Evolutionary conservation across 2,329 filamentous ascomycete species (phyloP), one percentile per base, ranked within the genome.

Genomic region (Beauveria medogensis): DNA sequence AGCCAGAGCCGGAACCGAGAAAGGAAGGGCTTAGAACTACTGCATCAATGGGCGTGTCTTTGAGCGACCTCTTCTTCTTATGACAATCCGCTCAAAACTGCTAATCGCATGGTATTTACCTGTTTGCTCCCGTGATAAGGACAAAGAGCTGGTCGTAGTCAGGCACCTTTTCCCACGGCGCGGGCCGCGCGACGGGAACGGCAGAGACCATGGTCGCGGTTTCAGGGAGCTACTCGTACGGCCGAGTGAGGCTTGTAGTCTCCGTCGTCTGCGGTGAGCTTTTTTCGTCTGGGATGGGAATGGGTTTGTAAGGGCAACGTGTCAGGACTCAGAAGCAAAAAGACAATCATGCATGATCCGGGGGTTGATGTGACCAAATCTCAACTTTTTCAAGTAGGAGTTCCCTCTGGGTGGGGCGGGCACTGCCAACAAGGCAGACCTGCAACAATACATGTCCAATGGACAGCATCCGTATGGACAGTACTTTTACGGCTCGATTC

Each of bases 81-180:
- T 54, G 46, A 9, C 3, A 24, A 12, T 26, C 26, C 41, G n/a
- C 37, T 41, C 60, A 14, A 37, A n/a, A 8, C 28, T 59, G 34
- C 56, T 40, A 40, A 41, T 28, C 26, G 16, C 55, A 56, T 22
- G 63, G 63, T 59, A 66, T 69, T 61, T 81, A 92, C 91, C 90
- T 92, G 74, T 95, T 96, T 41, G 90, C 90, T 58, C 91, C 91
- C 0, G 91, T 96, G 46, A 96, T 84, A 44, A 96, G 78, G 9
- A 91, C 84, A 70, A 84, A 85, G 52, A 80, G 73, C 68, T 82
- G 81, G 63, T 82, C 75, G 37, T 75, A 66, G 30, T 71, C 59
- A 5, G 71, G 60, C 37, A 70, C 73, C 3, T 61, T 64, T 12
- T 76, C 74, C 74, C 74, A 77, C 9, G 74, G 74, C 41, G 71